Evolutionary conservation across 2,329 filamentous ascomycete genomes (phyloP).

Genomic region (Cladosporium cucumerinum): DNA sequence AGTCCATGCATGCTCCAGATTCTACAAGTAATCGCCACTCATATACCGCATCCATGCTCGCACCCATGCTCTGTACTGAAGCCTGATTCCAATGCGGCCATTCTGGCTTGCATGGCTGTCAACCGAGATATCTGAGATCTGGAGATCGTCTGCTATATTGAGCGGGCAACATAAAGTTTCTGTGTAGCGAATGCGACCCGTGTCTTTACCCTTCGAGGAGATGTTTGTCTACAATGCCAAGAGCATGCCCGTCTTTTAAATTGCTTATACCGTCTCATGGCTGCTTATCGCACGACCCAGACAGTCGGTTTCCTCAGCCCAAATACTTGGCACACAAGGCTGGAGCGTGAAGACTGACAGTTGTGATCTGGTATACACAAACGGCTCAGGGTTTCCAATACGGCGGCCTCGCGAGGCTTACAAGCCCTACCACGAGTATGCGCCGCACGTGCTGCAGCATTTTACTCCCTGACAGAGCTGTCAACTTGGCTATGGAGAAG

Average conservation of each 20-base stretch:
- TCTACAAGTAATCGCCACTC: neutral
- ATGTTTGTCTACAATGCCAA: neutral
- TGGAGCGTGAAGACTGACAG: neutral
- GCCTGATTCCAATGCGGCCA: neutral
- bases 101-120: neutral
- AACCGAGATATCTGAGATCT: constrained; percentile 2
- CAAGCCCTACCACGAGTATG: neutral
- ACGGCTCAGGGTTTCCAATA: neutral
- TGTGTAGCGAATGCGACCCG: constrained; percentile 6
- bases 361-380: neutral
- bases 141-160: neutral
- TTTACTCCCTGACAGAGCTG: neutral
- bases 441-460: neutral
- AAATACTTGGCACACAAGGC: neutral
- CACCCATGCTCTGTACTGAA: neutral
- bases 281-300: constrained; percentile 7
- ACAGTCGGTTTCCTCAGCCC: neutral
- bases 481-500: neutral
- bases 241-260: neutral
- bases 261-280: constrained; percentile 3
- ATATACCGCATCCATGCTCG: neutral
- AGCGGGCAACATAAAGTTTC: neutral
- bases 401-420: neutral
- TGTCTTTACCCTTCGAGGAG: neutral
- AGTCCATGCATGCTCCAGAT: constrained; percentile 5